Evolutionary conservation across 2,329 filamentous ascomycete species (phyloP).

Genomic region (Aplosporella prunicola): DNA sequence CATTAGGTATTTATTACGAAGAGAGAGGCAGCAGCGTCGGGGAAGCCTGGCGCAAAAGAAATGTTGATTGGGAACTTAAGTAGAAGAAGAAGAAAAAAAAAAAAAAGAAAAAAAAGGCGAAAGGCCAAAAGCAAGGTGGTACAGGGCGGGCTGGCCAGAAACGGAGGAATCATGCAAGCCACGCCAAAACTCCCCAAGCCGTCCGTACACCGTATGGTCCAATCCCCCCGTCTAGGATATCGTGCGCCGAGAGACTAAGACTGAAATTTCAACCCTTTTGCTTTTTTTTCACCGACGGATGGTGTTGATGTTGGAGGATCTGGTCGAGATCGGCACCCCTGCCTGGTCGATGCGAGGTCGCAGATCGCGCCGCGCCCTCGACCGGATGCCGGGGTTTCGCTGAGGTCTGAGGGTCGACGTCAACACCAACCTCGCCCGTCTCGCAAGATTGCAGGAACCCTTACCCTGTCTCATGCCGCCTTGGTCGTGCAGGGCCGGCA

Average conservation of each 20-base stretch:
- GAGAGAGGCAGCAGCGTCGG: no score
- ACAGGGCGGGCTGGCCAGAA: no score
- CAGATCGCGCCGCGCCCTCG: conserved; percentile 7
- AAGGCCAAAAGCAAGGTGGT: no score
- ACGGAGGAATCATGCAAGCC: conserved; percentile 10
- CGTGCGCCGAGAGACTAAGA: conserved; percentile 10
- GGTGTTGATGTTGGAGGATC: conserved; percentile 7
- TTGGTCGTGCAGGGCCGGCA: conserved; percentile 39
- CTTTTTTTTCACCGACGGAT: conserved; percentile 9
- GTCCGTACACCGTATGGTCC: conserved; percentile 6
- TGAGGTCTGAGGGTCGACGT: conserved; percentile 4
- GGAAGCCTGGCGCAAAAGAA: no score
- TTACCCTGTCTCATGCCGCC: conserved; percentile 20
- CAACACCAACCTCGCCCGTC: conserved; percentile 7
- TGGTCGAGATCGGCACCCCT: conserved; percentile 1
- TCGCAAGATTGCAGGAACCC: conserved; percentile 7
- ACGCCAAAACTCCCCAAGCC: conserved; percentile 10
- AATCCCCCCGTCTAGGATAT: conserved; percentile 12
- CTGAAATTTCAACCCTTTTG: conserved; percentile 9
- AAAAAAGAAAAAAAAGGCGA: no score
- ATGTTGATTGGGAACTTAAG: no score
- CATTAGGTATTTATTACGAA: no score
- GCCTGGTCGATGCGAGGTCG: conserved; percentile 5
- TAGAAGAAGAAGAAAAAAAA: no score
- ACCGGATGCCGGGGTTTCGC: conserved; percentile 6